A percentile compares a stretch with the other conserved stretches of the same genome.
phyloP scores from a whole-genome alignment of 345 rosid genomes.

The Lenwebbia sp. region DNA sequence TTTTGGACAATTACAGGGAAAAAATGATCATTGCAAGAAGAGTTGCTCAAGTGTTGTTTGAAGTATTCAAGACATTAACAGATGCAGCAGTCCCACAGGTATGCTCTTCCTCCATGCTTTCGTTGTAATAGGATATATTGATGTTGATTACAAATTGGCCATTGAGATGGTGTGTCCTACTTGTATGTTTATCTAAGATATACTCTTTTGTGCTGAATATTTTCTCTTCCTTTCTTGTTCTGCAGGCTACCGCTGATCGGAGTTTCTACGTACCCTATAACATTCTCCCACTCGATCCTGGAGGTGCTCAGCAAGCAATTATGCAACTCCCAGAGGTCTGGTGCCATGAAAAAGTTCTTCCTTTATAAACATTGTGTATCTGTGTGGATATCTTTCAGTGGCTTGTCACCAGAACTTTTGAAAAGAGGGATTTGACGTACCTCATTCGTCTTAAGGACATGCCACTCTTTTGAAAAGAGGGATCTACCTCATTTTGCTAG shows the following conservation, averaged over 20 bases:
- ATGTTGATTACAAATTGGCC: not conserved
- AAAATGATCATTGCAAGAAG: constrained; percentile 44
- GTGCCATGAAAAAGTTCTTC: not conserved
- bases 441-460: not conserved
- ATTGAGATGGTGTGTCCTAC: not conserved
- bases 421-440: not conserved
- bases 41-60: constrained; percentile 64
- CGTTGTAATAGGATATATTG: not conserved
- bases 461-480: not conserved
- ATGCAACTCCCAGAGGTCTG: constrained; percentile 40
- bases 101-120: not conserved
- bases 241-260: constrained; percentile 58
- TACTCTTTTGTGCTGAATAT: not conserved
- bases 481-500: not conserved
- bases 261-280: constrained; percentile 72
- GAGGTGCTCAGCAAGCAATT: constrained; percentile 76
- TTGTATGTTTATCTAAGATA: not conserved
- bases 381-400: not conserved
- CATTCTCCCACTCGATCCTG: constrained; percentile 84
- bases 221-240: constrained; percentile 6
- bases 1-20: constrained; percentile 30
- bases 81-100: constrained; percentile 61
- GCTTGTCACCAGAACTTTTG: not conserved
- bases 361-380: not conserved
- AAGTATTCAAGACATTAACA: constrained; percentile 55